Percentiles rank a stretch among this genome's conserved stretches.
These are phyloP conservation scores for Wolfiporia cocos DNA, from an alignment of 1,284 basidiomycete genomes.

Conservation along the genomic window DNA sequence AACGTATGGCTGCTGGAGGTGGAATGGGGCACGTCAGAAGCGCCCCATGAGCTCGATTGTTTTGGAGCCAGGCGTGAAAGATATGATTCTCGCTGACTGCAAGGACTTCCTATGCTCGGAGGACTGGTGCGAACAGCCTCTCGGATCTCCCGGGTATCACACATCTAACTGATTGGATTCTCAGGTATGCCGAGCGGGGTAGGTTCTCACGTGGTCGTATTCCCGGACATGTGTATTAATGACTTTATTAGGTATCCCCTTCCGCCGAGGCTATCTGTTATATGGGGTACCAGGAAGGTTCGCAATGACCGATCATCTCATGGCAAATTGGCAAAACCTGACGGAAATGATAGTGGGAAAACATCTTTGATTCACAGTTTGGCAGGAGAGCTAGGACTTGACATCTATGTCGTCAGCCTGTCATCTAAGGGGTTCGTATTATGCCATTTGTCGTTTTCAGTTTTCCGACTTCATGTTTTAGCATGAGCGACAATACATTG, in stretches of 20 bases:
- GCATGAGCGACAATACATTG: constrained; percentile 84
- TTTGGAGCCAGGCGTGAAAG: constrained; percentile 78
- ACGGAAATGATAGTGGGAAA: constrained; percentile 57
- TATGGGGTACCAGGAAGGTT: constrained; percentile 82
- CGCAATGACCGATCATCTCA: constrained; percentile 19
- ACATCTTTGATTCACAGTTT: constrained; percentile 81
- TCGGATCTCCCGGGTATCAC: not conserved
- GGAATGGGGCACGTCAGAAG: constrained; percentile 82
- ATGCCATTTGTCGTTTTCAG: not conserved
- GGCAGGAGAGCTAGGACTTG: constrained; percentile 80
- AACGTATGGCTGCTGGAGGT: constrained; percentile 72
- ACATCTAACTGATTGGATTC: not conserved
- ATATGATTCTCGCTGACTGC: constrained; percentile 81
- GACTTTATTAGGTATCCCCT: constrained; percentile 61
- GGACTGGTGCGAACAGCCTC: constrained; percentile 55
- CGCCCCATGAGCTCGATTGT: constrained; percentile 84
- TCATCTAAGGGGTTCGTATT: constrained; percentile 70
- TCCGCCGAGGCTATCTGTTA: constrained; percentile 78
- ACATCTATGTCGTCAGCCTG: constrained; percentile 83
- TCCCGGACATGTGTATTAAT: constrained; percentile 7
- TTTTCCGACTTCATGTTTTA: constrained; percentile 21
- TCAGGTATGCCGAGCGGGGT: constrained; percentile 82
- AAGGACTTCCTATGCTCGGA: constrained; percentile 79
- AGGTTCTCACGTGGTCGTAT: constrained; percentile 19
- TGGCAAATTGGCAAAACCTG: too few species aligned